Evolutionary conservation across 1,284 basidiomycete genomes (phyloP).

Genomic region (Trichosporon asahii): DNA sequence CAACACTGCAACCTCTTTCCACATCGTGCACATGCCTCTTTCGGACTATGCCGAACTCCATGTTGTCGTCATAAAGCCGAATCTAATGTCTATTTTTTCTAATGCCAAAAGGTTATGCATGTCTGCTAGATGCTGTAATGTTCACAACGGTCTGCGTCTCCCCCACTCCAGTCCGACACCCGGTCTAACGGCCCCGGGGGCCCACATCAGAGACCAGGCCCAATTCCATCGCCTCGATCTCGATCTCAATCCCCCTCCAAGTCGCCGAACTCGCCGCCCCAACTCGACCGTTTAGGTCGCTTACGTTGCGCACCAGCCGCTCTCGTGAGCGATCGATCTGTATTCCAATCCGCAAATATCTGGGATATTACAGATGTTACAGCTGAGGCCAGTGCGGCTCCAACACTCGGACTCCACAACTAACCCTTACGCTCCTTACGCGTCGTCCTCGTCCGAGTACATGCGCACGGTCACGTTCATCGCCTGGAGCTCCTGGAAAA

Average conservation of each 20-base stretch:
- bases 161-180: not conserved
- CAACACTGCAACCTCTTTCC: not conserved
- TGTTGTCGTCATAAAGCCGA: not conserved
- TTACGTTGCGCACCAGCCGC: not conserved
- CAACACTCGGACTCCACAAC: not conserved
- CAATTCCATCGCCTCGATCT: not conserved
- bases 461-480: conserved; percentile 37
- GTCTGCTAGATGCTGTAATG: conserved; percentile 1
- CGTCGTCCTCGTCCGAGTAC: conserved; percentile 24
- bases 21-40: not conserved
- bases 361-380: too few species aligned
- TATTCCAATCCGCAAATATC: not conserved
- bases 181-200: not conserved
- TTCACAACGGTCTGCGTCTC: not conserved
- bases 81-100: not conserved
- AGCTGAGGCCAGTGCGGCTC: conserved; percentile 3
- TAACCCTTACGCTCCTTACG: not conserved
- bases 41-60: not conserved
- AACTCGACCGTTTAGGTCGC: not conserved
- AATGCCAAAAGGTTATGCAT: conserved; percentile 6
- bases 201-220: not conserved
- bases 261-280: not conserved
- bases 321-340: not conserved
- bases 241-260: not conserved
- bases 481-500: conserved; percentile 33